These are phyloP conservation scores for Metschnikowia proteae DNA, from an alignment of 805 yeast genomes.

Conservation along the genomic window DNA sequence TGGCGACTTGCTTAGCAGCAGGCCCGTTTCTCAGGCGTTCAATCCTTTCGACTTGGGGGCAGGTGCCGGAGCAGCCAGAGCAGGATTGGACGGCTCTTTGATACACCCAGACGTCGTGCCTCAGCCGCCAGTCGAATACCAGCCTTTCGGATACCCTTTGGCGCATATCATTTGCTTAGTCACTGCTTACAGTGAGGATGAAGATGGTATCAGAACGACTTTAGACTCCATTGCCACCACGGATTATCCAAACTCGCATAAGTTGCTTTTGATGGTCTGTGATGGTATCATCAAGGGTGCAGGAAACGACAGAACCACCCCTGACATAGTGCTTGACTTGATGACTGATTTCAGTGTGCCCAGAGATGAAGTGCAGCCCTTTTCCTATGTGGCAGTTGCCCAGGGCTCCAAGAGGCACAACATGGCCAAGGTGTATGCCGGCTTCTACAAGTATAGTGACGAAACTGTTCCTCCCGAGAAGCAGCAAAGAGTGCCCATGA, in stretches of 20 bases:
- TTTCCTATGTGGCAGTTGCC: constrained; percentile 93
- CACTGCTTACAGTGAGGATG: constrained; percentile 94
- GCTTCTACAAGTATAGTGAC: constrained; percentile 85
- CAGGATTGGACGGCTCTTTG: constrained; percentile 53
- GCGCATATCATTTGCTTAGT: constrained; percentile 47
- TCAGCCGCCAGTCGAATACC: constrained; percentile 86
- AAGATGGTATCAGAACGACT: constrained; percentile 79
- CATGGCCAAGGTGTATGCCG: constrained; percentile 95
- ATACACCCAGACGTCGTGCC: constrained; percentile 79
- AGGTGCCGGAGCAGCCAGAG: constrained; percentile 25
- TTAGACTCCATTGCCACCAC: constrained; percentile 92
- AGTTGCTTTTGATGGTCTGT: constrained; percentile 77
- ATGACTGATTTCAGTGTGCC: constrained; percentile 70
- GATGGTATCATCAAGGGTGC: constrained; percentile 95
- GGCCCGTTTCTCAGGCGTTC: constrained; percentile 23
- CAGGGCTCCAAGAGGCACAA: constrained; percentile 93
- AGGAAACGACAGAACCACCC: constrained; percentile 83
- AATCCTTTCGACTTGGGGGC: constrained; percentile 34
- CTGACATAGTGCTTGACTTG: constrained; percentile 84
- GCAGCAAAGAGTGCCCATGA: constrained; percentile 81
- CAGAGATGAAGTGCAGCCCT: constrained; percentile 70
- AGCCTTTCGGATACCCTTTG: constrained; percentile 72
- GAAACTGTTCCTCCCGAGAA: constrained; percentile 69
- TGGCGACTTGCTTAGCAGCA: constrained; percentile 27
- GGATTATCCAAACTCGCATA: constrained; percentile 93